Evolutionary conservation across 768 basidiomycete species (phyloP), one percentile per base, ranked within the genome.

Genomic region (Russula compacta): DNA sequence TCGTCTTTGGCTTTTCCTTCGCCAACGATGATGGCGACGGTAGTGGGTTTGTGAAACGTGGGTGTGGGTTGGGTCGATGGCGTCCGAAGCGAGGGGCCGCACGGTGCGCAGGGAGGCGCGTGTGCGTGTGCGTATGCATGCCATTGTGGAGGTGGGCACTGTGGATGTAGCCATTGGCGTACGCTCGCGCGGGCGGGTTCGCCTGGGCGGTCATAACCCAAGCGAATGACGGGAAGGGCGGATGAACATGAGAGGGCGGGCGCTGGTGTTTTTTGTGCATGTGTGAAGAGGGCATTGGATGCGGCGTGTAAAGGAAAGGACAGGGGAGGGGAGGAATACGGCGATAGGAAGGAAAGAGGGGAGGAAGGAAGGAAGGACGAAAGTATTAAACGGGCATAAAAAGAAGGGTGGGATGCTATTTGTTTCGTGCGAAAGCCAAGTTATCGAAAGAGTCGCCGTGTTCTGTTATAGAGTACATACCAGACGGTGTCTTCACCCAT

Each of bases 161-260:
- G 48, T 58, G 52, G 17, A 54, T 35, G 46, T 63, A 63, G 14
- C 61, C 61, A n/a, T 43, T 14, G 11, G 61, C 33, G 42, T 58
- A 54, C 15, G 46, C 52, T 4, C 9, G 7, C 12, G 46, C 19
- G 0, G 61, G 61, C 3, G 61, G 61, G 47, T 63, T 63, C 15
- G 52, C 39, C 36, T 63, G 33, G 39, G 61, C 14, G 21, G 47
- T 53, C 38, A 63, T 58, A 17, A 63, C 61, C 61, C 61, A 63
- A 3, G 61, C 33, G 24, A 63, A 38, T 9, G 61, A 63, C 11
- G 61, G 61, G 57, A 63, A 63, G 15, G 60, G 56, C 3, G 61
- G 61, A 6, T 58, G 50, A 17, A 58, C 46, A 44, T 29, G 38
- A 32, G 24, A 4, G 32, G 17, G 46, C 11, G 11, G 17, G 8